These are phyloP conservation scores for Pyrenula massariospora DNA, from an alignment of 495 filamentous ascomycete genomes.

Conservation along the genomic window DNA sequence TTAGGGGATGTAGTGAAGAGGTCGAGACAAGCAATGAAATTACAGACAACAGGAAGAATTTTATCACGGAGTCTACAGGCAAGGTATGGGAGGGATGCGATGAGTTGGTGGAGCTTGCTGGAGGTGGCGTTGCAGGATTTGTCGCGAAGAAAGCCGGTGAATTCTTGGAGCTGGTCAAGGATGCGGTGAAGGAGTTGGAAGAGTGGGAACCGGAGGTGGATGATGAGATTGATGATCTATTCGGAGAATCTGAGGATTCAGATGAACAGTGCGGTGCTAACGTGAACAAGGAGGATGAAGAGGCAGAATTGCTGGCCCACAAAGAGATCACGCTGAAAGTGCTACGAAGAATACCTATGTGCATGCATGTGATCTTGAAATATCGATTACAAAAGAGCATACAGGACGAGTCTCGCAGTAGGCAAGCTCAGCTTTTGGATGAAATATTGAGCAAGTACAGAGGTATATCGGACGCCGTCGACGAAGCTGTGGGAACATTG, in stretches of 20 bases:
- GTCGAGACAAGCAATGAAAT: conserved; percentile 13
- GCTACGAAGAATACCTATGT: neutral
- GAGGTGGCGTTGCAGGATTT: conserved; percentile 52
- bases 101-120: conserved; percentile 44
- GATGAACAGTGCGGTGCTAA: conserved; percentile 33
- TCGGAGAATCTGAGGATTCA: conserved; percentile 23
- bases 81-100: conserved; percentile 59
- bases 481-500: neutral
- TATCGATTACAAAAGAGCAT: neutral
- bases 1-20: conserved; percentile 8
- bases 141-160: conserved; percentile 50
- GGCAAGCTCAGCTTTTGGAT: neutral
- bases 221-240: conserved; percentile 36
- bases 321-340: neutral
- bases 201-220: conserved; percentile 68
- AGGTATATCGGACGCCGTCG: neutral
- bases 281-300: conserved; percentile 22
- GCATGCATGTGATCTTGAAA: neutral
- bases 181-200: conserved; percentile 73
- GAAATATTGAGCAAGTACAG: neutral
- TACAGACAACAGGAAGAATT: conserved; percentile 24
- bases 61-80: conserved; percentile 29
- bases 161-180: conserved; percentile 59
- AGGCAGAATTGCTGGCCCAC: conserved; percentile 3
- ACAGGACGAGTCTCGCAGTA: neutral